Evolutionary conservation across 2,329 filamentous ascomycete species (phyloP).

Genomic region (Shiraia bambusicola): DNA sequence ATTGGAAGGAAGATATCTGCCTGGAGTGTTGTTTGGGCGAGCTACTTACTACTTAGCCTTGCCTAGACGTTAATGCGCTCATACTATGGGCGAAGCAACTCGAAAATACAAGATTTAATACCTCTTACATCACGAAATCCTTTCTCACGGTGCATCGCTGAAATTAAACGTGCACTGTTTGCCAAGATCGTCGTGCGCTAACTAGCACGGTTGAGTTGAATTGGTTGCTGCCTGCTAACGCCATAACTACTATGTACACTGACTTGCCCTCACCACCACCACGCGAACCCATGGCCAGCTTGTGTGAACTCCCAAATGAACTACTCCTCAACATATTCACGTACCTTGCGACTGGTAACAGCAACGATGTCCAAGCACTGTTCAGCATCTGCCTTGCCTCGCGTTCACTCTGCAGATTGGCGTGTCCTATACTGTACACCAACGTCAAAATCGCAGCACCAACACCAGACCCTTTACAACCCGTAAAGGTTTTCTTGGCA

Average conservation of each 20-base stretch:
- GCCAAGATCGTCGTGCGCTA: no score
- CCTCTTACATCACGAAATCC: constrained; percentile 1
- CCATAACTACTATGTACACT: no score
- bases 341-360: constrained; percentile 1
- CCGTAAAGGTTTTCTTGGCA: constrained; percentile 7
- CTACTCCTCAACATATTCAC: constrained; percentile 5
- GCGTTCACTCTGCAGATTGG: constrained; percentile 2
- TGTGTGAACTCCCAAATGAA: constrained; percentile 11
- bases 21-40: constrained; percentile 19
- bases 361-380: constrained; percentile 2
- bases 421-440: constrained; percentile 11
- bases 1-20: constrained; percentile 17
- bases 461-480: neutral
- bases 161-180: no score
- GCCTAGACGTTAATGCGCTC: constrained; percentile 13
- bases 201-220: no score
- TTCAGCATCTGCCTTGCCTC: constrained; percentile 5
- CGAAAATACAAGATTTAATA: constrained; percentile 22
- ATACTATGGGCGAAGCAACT: constrained; percentile 7
- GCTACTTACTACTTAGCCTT: constrained; percentile 18
- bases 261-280: no score
- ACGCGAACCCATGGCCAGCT: no score
- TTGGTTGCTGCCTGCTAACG: no score
- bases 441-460: constrained; percentile 2
- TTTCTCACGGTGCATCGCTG: no score